Evolutionary conservation across 768 basidiomycete species (phyloP), one percentile per base, ranked within the genome.

Genomic region (Sutorius australiensis): DNA sequence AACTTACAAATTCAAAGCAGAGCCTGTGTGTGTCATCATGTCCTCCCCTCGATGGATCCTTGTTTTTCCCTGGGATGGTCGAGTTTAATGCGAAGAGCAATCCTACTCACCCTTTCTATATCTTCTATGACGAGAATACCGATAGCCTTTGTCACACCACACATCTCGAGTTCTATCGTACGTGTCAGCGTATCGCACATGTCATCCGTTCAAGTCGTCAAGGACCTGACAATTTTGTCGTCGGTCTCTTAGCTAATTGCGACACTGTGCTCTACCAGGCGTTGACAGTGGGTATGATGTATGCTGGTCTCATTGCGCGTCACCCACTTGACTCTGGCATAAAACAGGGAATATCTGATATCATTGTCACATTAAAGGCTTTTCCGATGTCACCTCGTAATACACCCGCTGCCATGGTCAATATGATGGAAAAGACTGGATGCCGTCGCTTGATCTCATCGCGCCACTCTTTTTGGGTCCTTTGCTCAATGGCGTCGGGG

Each of bases 251-350:
- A 6, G 68, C 72, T 3, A 64, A 68, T 16, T 60, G 70, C 0
- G 77, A 77, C 37, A 68, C 67, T 11, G 51, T 80, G 5, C 63
- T 77, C 24, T 79, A 78, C 48, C 75, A 78, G 6, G 67, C 77
- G 0, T 51, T 77, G 6, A 59, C 71, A 6, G 53, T 73, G 9
- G 79, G 78, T 0, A 39, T 55, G 1, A 71, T 53, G 73, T 17
- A 47, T 32, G 43, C 59, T 5, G 61, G 61, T 11, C 54, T 51
- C 34, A 21, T 55, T 4, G 61, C 62, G 17, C 19, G 55, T 49
- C 17, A 40, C 21, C 5, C 5, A 24, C 0, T 7, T 40, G 19
- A 13, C 30, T 12, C 14, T 3, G 7, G 39, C 28, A n/a, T 39
- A 0, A 34, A 33, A 21, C 6, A 16, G 27, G 7, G 6, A 19